These are phyloP conservation scores for Astragalus glycyphyllos DNA, from an alignment of 306 rosid genomes.

Conservation along the genomic window DNA sequence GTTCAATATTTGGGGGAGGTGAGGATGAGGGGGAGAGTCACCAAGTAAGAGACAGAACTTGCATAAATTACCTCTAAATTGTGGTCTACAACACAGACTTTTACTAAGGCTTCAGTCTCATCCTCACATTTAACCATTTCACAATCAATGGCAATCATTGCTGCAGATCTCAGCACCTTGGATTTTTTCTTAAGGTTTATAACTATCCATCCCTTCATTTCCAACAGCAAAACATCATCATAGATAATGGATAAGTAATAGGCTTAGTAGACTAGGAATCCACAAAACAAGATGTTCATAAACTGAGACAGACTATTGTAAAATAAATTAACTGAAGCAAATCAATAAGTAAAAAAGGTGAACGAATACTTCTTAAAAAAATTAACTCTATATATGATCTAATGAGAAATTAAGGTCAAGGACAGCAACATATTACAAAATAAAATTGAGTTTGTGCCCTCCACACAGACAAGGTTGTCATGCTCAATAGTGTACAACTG, in stretches of 20 bases:
- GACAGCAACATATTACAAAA: slow-evolving; percentile 3
- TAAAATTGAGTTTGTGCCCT: background rate
- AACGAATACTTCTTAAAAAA: slow-evolving; percentile 5
- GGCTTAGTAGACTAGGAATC: background rate
- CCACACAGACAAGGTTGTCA: no score
- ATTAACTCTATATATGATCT: slow-evolving; percentile 9
- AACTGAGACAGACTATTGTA: slow-evolving; percentile 19
- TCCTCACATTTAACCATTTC: slow-evolving; percentile 97
- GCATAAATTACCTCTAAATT: slow-evolving; percentile 46
- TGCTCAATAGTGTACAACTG: no score
- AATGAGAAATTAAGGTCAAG: background rate
- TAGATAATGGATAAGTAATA: slow-evolving; percentile 25
- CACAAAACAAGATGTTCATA: background rate
- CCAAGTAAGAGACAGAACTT: background rate
- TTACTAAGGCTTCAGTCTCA: slow-evolving; percentile 83
- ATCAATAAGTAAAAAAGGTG: background rate
- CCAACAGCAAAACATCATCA: slow-evolving; percentile 42
- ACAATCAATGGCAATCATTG: slow-evolving; percentile 85
- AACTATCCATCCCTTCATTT: slow-evolving; percentile 77
- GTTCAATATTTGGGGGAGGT: background rate
- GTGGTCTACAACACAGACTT: slow-evolving; percentile 79
- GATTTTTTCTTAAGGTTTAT: slow-evolving; percentile 59
- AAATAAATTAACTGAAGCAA: slow-evolving; percentile 15
- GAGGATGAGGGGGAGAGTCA: background rate
- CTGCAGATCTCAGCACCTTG: slow-evolving; percentile 54